A percentile compares a stretch with the other conserved stretches of the same genome.
phyloP scores from a whole-genome alignment of 805 yeast species.

The Kluyveromyces nonfermentans region DNA sequence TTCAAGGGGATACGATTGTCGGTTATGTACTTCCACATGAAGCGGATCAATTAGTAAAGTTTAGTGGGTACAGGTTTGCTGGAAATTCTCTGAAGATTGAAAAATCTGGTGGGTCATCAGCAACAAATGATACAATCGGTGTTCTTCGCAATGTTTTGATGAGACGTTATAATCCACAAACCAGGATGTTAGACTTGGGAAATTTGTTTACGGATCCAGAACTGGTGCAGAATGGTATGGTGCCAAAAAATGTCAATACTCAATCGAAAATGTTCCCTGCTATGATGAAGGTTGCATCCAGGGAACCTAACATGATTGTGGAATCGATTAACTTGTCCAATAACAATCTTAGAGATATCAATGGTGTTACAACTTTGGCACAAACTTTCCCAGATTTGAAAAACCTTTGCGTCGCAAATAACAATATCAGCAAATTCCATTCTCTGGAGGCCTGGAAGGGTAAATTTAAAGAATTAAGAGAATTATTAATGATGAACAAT shows the following conservation, averaged over 20 bases:
- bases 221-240: slow-evolving; percentile 52
- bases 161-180: slow-evolving; percentile 55
- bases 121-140: slow-evolving; percentile 44
- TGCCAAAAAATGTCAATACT: slow-evolving; percentile 44
- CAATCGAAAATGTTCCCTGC: slow-evolving; percentile 85
- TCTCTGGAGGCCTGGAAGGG: slow-evolving; percentile 67
- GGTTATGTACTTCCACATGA: slow-evolving; percentile 52
- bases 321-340: slow-evolving; percentile 62
- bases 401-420: slow-evolving; percentile 74
- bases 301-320: slow-evolving; percentile 38
- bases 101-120: slow-evolving; percentile 6
- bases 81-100: slow-evolving; percentile 55
- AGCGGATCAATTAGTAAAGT: slow-evolving; percentile 47
- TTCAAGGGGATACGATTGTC: slow-evolving; percentile 47
- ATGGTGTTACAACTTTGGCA: slow-evolving; percentile 53
- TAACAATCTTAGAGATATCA: slow-evolving; percentile 56
- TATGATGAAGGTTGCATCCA: slow-evolving; percentile 67
- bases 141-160: slow-evolving; percentile 50
- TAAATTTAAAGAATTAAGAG: slow-evolving; percentile 65
- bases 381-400: slow-evolving; percentile 64
- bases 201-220: slow-evolving; percentile 55
- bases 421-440: slow-evolving; percentile 49
- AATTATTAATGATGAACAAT: slow-evolving; percentile 68
- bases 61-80: slow-evolving; percentile 77
- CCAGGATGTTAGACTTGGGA: slow-evolving; percentile 61